These are phyloP conservation scores for Leccinum boreale DNA, from an alignment of 768 basidiomycete species.

Conservation along the genomic window DNA sequence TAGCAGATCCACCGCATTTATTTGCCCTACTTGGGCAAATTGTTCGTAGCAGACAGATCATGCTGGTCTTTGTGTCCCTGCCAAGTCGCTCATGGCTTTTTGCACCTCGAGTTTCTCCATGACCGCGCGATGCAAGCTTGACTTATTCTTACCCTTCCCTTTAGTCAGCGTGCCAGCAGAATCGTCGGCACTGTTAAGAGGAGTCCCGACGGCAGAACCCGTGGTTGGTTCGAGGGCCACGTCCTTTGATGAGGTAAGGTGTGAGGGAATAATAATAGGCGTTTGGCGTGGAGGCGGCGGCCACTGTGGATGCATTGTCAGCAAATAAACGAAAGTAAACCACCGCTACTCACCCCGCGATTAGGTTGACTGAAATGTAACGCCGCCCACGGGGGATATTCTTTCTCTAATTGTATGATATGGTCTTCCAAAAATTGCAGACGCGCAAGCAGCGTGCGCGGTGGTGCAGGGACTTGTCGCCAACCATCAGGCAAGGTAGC, in stretches of 20 bases:
- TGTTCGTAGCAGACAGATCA: slow-evolving; percentile 5
- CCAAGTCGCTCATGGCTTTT: slow-evolving; percentile 58
- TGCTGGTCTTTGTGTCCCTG: slow-evolving; percentile 18
- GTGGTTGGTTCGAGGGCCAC: slow-evolving; percentile 13
- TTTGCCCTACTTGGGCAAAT: neutral
- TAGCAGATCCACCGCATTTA: neutral
- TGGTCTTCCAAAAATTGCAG: slow-evolving; percentile 75
- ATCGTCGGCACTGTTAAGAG: slow-evolving; percentile 15
- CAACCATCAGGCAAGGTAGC: slow-evolving; percentile 3
- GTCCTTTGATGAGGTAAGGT: slow-evolving; percentile 42
- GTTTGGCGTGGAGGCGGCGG: slow-evolving; percentile 77
- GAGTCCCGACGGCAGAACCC: slow-evolving; percentile 1
- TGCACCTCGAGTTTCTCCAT: slow-evolving; percentile 74
- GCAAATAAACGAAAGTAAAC: neutral
- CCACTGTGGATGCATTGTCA: slow-evolving; percentile 49
- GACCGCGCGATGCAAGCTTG: slow-evolving; percentile 71
- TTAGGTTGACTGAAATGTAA: slow-evolving; percentile 86
- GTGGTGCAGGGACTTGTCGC: slow-evolving; percentile 63
- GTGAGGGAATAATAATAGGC: slow-evolving; percentile 74
- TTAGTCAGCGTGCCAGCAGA: slow-evolving; percentile 10
- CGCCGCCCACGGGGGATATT: slow-evolving; percentile 85
- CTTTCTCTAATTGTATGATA: slow-evolving; percentile 70
- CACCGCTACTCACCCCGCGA: slow-evolving; percentile 57
- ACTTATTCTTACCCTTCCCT: slow-evolving; percentile 42
- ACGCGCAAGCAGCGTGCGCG: slow-evolving; percentile 59